Base-by-base conservation (phyloP, 2,329 filamentous ascomycete species). In the Monosporascus sp. region DNA sequence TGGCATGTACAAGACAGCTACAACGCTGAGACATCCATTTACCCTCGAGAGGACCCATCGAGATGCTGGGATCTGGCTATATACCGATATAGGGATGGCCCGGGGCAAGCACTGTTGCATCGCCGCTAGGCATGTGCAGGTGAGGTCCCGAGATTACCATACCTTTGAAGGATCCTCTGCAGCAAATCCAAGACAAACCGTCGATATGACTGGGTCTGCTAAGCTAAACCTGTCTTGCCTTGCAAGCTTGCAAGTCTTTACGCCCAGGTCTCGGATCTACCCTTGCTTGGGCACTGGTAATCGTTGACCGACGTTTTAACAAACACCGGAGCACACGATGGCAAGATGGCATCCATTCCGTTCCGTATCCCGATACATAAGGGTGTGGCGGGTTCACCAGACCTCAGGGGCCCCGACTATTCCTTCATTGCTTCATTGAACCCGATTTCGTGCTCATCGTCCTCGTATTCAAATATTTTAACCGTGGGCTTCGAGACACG, bases 191-290 rank as follows among this genome's bases (percentile, higher is more conserved):
- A 63, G 62, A 73, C 73, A 73, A 70, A 65, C 66, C 51, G 65
- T 64, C 63, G 66, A 58, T 62, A 60, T 72, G 65, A 72, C 70
- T 74, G 70, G 70, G 54, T 45, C 54, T 62, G 54, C 53, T 47
- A 60, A 58, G 53, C 50, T 53, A 44, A 20, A 20, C 53, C 56
- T 49, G 57, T 46, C 50, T 55, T 52, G 44, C 54, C 52, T 53
- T 48, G 35, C 38, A 53, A 50, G 45, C 52, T 37, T 51, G 39
- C 43, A 38, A 50, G 52, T 43, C 56, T 53, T 55, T 52, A 56
- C 52, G 58, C 54, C 52, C 25, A 56, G 55, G 55, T 48, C 50
- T 52, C 58, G 53, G 53, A 54, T 50, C 49, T 53, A 27, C 44
- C 46, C 20, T 52, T 35, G 31, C 31, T 35, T 14, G 31, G 51